A percentile compares a stretch with the other conserved stretches of the same genome.
These are phyloP conservation scores for Aspergillus alliaceus DNA, from an alignment of 2,329 filamentous ascomycete genomes.

Conservation along the genomic window DNA sequence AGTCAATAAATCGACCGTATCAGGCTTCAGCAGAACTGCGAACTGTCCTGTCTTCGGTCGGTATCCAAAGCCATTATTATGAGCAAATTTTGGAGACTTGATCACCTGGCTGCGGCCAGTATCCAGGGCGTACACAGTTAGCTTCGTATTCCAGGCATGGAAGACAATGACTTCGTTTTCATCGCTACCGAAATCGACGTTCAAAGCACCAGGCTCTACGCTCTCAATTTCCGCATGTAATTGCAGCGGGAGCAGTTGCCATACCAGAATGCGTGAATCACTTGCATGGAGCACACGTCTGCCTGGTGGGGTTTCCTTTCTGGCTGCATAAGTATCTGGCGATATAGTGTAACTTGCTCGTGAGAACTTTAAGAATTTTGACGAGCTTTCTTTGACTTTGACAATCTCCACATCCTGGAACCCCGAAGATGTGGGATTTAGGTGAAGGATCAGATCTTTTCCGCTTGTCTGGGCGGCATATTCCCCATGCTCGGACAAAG, in stretches of 20 bases:
- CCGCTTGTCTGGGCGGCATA: slow-evolving; percentile 29
- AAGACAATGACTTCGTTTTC: slow-evolving; percentile 41
- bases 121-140: slow-evolving; percentile 36
- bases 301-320: slow-evolving; percentile 17
- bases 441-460: slow-evolving; percentile 36
- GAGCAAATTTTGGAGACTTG: slow-evolving; percentile 41
- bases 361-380: slow-evolving; percentile 34
- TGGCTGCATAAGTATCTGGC: background rate
- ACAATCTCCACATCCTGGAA: slow-evolving; percentile 32
- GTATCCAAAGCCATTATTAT: slow-evolving; percentile 38
- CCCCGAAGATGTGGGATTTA: slow-evolving; percentile 27
- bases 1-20: slow-evolving; percentile 38
- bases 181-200: slow-evolving; percentile 39
- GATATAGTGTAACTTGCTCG: slow-evolving; percentile 4
- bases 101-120: slow-evolving; percentile 39
- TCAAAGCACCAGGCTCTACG: slow-evolving; percentile 35
- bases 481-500: slow-evolving; percentile 31
- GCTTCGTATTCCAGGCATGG: slow-evolving; percentile 41
- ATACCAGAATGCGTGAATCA: slow-evolving; percentile 35
- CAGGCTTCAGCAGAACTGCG: slow-evolving; percentile 41
- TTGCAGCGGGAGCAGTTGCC: slow-evolving; percentile 37
- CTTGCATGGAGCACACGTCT: slow-evolving; percentile 36
- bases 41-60: slow-evolving; percentile 41
- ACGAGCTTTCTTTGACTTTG: slow-evolving; percentile 31
- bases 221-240: slow-evolving; percentile 42